Evolutionary conservation across 2,329 filamentous ascomycete genomes (phyloP).

Genomic region (Sporothrix mexicana): DNA sequence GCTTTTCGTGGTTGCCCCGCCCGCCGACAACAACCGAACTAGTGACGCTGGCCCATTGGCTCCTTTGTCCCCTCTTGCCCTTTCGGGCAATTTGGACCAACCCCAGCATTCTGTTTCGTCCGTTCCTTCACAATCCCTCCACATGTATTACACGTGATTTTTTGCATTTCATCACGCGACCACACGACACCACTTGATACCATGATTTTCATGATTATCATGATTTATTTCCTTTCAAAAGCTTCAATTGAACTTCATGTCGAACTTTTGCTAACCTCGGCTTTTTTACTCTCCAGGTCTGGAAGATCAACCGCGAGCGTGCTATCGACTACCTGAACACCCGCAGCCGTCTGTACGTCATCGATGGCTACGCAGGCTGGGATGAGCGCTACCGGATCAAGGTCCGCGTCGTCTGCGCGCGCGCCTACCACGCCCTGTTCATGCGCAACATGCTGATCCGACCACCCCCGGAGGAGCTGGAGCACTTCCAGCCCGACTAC

Average conservation of each 20-base stretch:
- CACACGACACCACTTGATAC: conserved; percentile 14
- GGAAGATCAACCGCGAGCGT: conserved; percentile 99
- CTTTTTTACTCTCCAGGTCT: conserved; percentile 68
- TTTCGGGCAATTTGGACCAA: neutral
- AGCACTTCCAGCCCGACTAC: conserved; percentile 98
- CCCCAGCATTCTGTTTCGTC: neutral
- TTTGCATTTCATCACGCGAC: conserved; percentile 16
- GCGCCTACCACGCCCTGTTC: conserved; percentile 99
- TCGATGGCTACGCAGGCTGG: conserved; percentile 98
- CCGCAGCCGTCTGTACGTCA: conserved; percentile 96
- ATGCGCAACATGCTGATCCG: conserved; percentile 99
- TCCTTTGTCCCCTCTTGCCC: conserved; percentile 21
- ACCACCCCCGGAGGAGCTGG: conserved; percentile 85
- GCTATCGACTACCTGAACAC: conserved; percentile 99
- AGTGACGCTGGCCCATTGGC: conserved; percentile 16
- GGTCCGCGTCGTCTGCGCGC: conserved; percentile 96
- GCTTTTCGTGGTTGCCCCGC: conserved; percentile 29
- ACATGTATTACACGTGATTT: conserved; percentile 31
- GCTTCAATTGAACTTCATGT: too few relatives aligned
- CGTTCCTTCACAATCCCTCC: neutral
- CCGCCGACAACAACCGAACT: conserved; percentile 36
- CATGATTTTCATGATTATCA: too few relatives aligned
- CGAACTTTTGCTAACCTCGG: conserved; percentile 31
- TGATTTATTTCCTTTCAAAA: too few relatives aligned
- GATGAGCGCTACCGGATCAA: conserved; percentile 97